phyloP scores from a whole-genome alignment of 2,329 filamentous ascomycete species.

The Paracoccidioides brasiliensis region DNA sequence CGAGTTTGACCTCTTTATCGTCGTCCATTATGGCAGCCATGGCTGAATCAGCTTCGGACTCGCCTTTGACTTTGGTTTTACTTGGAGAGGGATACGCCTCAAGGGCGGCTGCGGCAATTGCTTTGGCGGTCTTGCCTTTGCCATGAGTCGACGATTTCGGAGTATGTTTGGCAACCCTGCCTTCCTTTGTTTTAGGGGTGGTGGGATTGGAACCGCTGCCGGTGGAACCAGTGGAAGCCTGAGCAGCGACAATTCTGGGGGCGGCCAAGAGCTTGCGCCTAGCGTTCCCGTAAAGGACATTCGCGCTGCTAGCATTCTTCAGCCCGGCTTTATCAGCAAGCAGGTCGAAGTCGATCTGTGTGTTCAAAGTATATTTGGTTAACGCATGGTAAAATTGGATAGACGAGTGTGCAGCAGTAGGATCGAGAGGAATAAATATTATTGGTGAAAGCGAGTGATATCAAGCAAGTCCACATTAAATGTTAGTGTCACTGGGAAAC shows the following conservation, averaged over 20 bases:
- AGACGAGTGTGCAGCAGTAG: background rate
- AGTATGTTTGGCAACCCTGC: conserved; percentile 10
- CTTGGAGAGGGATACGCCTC: background rate
- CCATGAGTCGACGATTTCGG: conserved; percentile 7
- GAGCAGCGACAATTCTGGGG: background rate
- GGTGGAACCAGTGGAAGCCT: background rate
- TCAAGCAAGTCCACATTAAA: background rate
- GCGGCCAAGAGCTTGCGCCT: conserved; percentile 25
- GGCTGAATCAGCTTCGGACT: background rate
- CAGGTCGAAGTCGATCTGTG: conserved; percentile 28
- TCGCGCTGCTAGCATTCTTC: conserved; percentile 25
- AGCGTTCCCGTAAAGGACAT: conserved; percentile 22
- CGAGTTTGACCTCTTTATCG: background rate
- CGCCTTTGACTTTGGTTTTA: background rate
- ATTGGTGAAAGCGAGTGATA: background rate
- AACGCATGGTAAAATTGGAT: background rate
- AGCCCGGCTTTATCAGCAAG: conserved; percentile 25
- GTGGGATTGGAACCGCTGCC: background rate
- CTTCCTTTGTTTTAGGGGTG: conserved; percentile 4
- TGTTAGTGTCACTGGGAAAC: background rate
- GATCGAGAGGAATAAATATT: too few species aligned
- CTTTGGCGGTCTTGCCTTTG: conserved; percentile 5
- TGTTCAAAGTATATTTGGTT: background rate
- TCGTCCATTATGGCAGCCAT: background rate
- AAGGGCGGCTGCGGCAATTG: background rate